Percentiles rank a stretch among this genome's conserved stretches.
These are phyloP conservation scores for Geosiphon pyriformis DNA, from an alignment of 192 early-diverging fungal genomes.

Conservation along the genomic window DNA sequence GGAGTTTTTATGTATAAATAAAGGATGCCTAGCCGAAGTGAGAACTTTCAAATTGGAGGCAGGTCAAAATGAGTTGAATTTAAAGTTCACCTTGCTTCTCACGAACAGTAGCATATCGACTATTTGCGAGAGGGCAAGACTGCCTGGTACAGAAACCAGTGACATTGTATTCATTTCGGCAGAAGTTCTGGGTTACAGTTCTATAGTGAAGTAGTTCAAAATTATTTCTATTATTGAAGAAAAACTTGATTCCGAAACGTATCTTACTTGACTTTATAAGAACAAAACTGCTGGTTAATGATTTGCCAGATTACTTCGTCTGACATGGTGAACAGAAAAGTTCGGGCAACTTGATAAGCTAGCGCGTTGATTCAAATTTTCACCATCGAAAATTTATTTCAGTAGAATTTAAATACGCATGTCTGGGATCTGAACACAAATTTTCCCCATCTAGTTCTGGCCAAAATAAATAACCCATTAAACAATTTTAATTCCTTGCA, in stretches of 20 bases:
- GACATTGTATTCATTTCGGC: conserved; percentile 94
- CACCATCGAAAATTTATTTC: too few species aligned
- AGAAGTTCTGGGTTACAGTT: conserved; percentile 84
- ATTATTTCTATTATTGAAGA: background rate
- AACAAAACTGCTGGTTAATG: conserved; percentile 95
- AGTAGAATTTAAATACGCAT: too few species aligned
- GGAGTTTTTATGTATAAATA: conserved; percentile 94
- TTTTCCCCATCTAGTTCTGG: too few species aligned
- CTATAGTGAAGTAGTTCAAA: conserved; percentile 32
- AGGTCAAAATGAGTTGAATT: background rate
- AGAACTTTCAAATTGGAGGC: conserved; percentile 3
- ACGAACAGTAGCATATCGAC: conserved; percentile 89
- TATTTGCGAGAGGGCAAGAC: conserved; percentile 94
- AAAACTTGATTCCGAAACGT: conserved; percentile 3
- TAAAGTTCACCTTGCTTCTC: conserved; percentile 59
- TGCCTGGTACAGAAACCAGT: conserved; percentile 93
- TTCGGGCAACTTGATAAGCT: too few species aligned
- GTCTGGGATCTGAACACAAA: too few species aligned
- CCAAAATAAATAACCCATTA: too few species aligned
- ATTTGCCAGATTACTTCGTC: conserved; percentile 94
- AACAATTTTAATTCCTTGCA: too few species aligned
- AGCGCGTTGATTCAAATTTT: too few species aligned
- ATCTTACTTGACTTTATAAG: conserved; percentile 92
- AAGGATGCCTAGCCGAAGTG: conserved; percentile 48
- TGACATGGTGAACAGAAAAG: conserved; percentile 25